Evolutionary conservation across 2,329 filamentous ascomycete species (phyloP), one percentile per base, ranked within the genome.

Genomic region (Monosporascus sp.): DNA sequence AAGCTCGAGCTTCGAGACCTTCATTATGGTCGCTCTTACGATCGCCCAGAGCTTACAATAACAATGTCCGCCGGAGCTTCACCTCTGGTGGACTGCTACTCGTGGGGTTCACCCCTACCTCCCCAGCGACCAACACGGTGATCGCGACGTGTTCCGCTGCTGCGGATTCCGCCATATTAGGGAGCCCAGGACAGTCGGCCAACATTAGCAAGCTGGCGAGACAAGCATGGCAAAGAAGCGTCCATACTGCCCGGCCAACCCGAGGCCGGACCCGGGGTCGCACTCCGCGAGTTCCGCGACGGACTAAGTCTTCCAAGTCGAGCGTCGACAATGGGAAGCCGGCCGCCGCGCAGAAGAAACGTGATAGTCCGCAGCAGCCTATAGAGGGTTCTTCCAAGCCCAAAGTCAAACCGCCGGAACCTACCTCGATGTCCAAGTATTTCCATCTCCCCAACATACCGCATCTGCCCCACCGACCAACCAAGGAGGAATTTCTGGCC

Each of bases 401-500:
- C 47, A 62, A 62, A 27, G 41, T 57, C 11, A 66, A 72, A 20
- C 43, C 24, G 57, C 74, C 77, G 3, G 72, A 81, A 45, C 70
- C 77, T 17, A 68, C 75, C 45, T 78, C 80, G 27, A 70, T 84
- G 63, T 82, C 80, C 37, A 83, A 82, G 60, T 86, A 86, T 60
- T 84, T 53, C 74, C 80, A 72, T 51, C 64, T 75, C 31, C 68
- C 68, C 8, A 58, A 64, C 44, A 65, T 87, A 52, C 82, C 86
- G 24, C 87, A 89, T 62, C 82, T 91, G 69, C 84, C 87, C n/a
- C 91, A 97, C 74, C 81, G 92, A 20, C 93, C 94, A 5, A 93
- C 87, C 7, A 97, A 96, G 67, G 92, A 97, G 68, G 94, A 99
- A 70, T 79, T 99, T 27, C 78, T 99, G 37, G 88, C 89, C 20